Evolutionary conservation across 106 monocot species (phyloP).

Genomic region (Platanthera zijinensis): DNA sequence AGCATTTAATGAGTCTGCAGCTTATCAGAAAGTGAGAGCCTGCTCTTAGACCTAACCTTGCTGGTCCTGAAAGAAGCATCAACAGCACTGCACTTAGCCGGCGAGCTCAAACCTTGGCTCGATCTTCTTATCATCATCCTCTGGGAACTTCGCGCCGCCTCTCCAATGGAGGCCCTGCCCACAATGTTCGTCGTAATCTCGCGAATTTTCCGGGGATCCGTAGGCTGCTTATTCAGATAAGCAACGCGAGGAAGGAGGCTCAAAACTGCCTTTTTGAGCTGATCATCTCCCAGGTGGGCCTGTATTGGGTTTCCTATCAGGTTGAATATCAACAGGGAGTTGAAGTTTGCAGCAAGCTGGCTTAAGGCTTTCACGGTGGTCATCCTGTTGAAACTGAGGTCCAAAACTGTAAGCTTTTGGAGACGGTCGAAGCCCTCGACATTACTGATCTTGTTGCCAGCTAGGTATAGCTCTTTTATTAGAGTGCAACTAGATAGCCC

Average conservation of each 20-base stretch:
- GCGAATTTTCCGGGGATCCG: constrained; percentile 52
- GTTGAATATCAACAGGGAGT: constrained; percentile 69
- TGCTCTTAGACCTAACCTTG: constrained; percentile 15
- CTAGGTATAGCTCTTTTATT: constrained; percentile 75
- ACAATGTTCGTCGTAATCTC: constrained; percentile 51
- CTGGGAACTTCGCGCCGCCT: constrained; percentile 18
- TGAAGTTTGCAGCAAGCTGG: constrained; percentile 90
- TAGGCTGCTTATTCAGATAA: constrained; percentile 77
- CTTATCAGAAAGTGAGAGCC: not conserved
- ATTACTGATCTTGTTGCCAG: constrained; percentile 85
- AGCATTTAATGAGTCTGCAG: no score
- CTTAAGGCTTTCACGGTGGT: constrained; percentile 65
- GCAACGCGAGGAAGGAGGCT: constrained; percentile 62
- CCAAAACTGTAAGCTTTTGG: constrained; percentile 62
- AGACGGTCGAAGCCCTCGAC: constrained; percentile 86
- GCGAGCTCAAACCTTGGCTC: constrained; percentile 3
- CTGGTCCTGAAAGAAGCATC: constrained; percentile 9
- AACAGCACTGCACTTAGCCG: constrained; percentile 6
- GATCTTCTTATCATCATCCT: constrained; percentile 7
- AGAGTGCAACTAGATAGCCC: constrained; percentile 1
- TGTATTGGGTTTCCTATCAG: constrained; percentile 85
- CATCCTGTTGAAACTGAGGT: constrained; percentile 65
- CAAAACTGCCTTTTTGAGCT: constrained; percentile 53
- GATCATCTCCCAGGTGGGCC: constrained; percentile 71
- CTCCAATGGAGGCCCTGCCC: constrained; percentile 65